Evolutionary conservation across 768 basidiomycete genomes (phyloP), one percentile per base, ranked within the genome.

Genomic region (Mycena olivaceomarginata): DNA sequence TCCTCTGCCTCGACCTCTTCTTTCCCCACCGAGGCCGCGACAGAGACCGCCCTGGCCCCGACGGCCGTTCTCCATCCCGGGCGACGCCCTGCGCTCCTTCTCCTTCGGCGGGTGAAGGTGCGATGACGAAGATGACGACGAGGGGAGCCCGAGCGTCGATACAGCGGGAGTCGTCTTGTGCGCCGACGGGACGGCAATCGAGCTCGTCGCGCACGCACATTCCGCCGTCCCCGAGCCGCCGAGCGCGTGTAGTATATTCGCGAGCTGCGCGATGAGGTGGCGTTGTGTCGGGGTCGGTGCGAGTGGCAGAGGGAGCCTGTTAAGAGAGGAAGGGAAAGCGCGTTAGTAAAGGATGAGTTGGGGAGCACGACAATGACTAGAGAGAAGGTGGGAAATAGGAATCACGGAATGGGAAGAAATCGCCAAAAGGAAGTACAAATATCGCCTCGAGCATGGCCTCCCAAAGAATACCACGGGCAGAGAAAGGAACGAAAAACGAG

Each of bases 201-300:
- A 88, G 15, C 85, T 87, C 37, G 94, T 82, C 3, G 91, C 93
- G 79, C 95, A 96, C 68, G 94, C 92, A 43, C 87, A 87, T 5
- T 93, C 89, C 7, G 87, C 87, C 2, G 31, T 31, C 5, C 93
- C 89, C 7, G 87, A 87, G 12, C 90, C 87, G 9, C 91, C 87
- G 68, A 95, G 89, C 8, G 93, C 89, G 70, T 95, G 93, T 0
- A 95, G 89, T 81, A 95, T 92, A 37, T 92, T 91, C 0, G 93
- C 89, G 86, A 95, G 91, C 80, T 95, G 94, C 40, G 89, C 85
- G 51, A 92, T 92, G 18, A 94, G 88, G 75, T 92, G 91, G 39
- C 74, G 22, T 86, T 82, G 31, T 92, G 79, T 68, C 91, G 88
- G 25, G 86, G 86, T 2, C 89, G 87, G 45, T 90, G 93, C 80